phyloP scores from a whole-genome alignment of 805 yeast genomes.

The Kluyveromyces dobzhanskii region DNA sequence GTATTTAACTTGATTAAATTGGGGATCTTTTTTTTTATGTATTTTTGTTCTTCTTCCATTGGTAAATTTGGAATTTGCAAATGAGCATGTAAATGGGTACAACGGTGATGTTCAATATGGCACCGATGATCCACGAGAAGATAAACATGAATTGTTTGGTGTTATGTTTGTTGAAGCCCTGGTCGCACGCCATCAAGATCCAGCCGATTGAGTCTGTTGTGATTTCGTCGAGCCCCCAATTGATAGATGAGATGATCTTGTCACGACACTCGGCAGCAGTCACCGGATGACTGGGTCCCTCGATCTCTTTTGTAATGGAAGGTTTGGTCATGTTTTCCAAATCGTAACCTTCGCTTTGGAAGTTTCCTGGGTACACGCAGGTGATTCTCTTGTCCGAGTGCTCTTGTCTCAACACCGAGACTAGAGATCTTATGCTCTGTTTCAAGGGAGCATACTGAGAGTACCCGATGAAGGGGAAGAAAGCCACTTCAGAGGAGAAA shows the following conservation, averaged over 20 bases:
- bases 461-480: conserved; percentile 87
- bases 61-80: conserved; percentile 43
- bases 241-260: conserved; percentile 46
- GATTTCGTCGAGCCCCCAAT: conserved; percentile 60
- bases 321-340: conserved; percentile 85
- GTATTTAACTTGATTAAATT: too few species aligned
- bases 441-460: conserved; percentile 85
- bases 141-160: conserved; percentile 42
- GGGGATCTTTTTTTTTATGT: too few species aligned
- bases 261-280: conserved; percentile 58
- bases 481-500: conserved; percentile 72
- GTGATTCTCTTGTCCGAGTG: conserved; percentile 63
- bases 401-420: conserved; percentile 78
- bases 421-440: conserved; percentile 69
- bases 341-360: conserved; percentile 76
- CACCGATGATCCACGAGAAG: conserved; percentile 40
- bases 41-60: conserved; percentile 34
- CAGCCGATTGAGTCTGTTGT: conserved; percentile 84
- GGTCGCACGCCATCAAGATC: conserved; percentile 56
- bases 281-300: conserved; percentile 74
- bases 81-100: conserved; percentile 52
- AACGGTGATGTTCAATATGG: conserved; percentile 39
- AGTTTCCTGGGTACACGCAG: conserved; percentile 82
- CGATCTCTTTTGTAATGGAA: conserved; percentile 67
- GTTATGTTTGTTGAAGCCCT: conserved; percentile 57